These are phyloP conservation scores for Amphichorda felina DNA, from an alignment of 2,329 filamentous ascomycete genomes.

Conservation along the genomic window DNA sequence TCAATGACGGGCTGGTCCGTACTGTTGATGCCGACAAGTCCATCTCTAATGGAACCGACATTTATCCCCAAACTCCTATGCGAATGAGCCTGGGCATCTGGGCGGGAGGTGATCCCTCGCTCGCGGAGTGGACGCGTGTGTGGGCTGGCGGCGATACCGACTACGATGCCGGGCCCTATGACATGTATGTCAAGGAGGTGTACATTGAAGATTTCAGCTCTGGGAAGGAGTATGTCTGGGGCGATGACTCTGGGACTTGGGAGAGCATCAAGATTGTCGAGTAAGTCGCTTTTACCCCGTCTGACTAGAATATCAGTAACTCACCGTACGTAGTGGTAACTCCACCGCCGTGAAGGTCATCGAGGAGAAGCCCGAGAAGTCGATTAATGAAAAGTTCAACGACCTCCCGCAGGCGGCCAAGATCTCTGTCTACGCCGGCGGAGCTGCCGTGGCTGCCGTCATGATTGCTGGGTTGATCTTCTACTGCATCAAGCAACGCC, in stretches of 20 bases:
- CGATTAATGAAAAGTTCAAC: constrained; percentile 40
- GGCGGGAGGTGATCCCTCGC: constrained; percentile 45
- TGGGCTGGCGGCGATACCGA: constrained; percentile 63
- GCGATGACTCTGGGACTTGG: constrained; percentile 48
- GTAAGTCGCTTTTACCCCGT: too few relatives aligned
- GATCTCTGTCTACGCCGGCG: constrained; percentile 37
- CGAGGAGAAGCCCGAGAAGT: constrained; percentile 24
- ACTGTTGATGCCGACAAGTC: constrained; percentile 45
- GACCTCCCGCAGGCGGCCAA: constrained; percentile 36
- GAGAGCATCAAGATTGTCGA: constrained; percentile 47
- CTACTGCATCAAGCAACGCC: constrained; percentile 44
- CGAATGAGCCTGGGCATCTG: constrained; percentile 56
- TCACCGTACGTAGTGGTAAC: constrained; percentile 37
- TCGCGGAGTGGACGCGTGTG: constrained; percentile 45
- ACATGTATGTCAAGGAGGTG: constrained; percentile 59
- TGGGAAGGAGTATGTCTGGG: constrained; percentile 54
- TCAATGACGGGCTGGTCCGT: constrained; percentile 56
- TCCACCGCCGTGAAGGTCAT: constrained; percentile 39
- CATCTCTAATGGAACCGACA: constrained; percentile 39
- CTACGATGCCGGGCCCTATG: constrained; percentile 54
- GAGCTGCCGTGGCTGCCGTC: constrained; percentile 28
- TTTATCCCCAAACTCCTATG: constrained; percentile 70
- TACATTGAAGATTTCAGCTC: constrained; percentile 45
- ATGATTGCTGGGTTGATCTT: constrained; percentile 29
- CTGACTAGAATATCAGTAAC: too few relatives aligned